Evolutionary conservation across 176 grass and related monocot species (phyloP).

Genomic region (Aegilops sharonensis): DNA sequence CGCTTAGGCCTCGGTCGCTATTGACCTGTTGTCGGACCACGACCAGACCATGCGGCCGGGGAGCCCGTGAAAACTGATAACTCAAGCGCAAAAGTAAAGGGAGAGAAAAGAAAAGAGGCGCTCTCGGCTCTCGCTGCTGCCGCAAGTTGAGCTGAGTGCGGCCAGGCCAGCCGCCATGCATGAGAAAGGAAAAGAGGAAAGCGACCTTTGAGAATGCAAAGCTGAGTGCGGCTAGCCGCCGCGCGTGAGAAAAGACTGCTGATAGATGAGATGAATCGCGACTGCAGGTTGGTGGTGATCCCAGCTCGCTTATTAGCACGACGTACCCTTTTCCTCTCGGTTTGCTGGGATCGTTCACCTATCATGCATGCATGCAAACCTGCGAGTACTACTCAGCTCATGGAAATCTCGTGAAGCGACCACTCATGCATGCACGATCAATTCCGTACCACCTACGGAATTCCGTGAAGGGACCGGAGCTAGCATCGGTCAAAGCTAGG

Average conservation of each 20-base stretch:
- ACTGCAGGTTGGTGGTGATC: background rate
- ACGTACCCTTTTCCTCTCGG: background rate
- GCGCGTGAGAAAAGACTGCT: background rate
- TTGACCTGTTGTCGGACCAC: background rate
- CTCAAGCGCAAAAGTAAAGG: background rate
- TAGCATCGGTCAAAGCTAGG: too few relatives aligned
- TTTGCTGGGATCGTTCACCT: background rate
- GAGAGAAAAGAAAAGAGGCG: too few relatives aligned
- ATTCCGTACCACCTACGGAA: background rate
- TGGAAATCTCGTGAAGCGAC: background rate
- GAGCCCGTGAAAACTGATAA: constrained; percentile 15
- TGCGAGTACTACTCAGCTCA: background rate
- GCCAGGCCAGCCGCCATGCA: too few relatives aligned
- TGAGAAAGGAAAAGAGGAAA: background rate
- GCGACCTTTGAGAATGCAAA: constrained; percentile 18
- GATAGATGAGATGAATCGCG: background rate
- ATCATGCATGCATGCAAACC: background rate
- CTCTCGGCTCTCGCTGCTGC: too few relatives aligned
- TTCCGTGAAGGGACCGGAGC: background rate
- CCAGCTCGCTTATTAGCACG: background rate
- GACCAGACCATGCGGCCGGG: background rate
- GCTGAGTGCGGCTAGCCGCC: background rate
- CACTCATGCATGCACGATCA: background rate
- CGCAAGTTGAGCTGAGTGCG: too few relatives aligned
- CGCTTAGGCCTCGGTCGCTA: too few relatives aligned